These are phyloP conservation scores for Cladophialophora immunda DNA, from an alignment of 2,329 filamentous ascomycete species.

Conservation along the genomic window DNA sequence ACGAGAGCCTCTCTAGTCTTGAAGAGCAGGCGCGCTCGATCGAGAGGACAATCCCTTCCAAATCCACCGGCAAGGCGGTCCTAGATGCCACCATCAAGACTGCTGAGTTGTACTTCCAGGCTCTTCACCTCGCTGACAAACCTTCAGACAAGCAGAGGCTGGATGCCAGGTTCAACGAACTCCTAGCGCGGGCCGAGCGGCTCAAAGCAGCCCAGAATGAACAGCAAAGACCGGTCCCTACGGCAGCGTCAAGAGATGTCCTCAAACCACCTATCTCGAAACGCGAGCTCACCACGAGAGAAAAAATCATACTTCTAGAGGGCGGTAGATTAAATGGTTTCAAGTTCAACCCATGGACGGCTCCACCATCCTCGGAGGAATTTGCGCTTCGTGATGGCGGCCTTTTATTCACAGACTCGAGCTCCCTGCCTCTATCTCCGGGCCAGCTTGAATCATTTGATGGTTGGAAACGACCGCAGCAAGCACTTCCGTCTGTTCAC, in stretches of 20 bases:
- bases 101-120: conserved; percentile 83
- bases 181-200: conserved; percentile 76
- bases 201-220: conserved; percentile 65
- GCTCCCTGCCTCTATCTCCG: conserved; percentile 75
- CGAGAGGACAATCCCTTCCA: conserved; percentile 30
- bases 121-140: conserved; percentile 68
- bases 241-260: conserved; percentile 30
- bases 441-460: conserved; percentile 79
- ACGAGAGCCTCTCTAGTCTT: conserved; percentile 24
- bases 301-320: conserved; percentile 79
- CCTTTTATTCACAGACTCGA: conserved; percentile 70
- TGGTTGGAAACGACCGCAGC: conserved; percentile 80
- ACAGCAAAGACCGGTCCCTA: background rate
- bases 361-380: conserved; percentile 65
- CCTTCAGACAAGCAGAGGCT: conserved; percentile 72
- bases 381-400: conserved; percentile 66
- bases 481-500: conserved; percentile 63
- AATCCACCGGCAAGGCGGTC: conserved; percentile 64
- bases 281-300: conserved; percentile 71
- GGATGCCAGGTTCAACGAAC: conserved; percentile 71
- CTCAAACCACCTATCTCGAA: conserved; percentile 52
- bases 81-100: conserved; percentile 78
- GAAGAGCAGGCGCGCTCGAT: conserved; percentile 35
- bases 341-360: conserved; percentile 86
- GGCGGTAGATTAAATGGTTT: conserved; percentile 83